phyloP scores from a whole-genome alignment of 2,329 filamentous ascomycete genomes.

The Paraphaeosphaeria sporulosa region DNA sequence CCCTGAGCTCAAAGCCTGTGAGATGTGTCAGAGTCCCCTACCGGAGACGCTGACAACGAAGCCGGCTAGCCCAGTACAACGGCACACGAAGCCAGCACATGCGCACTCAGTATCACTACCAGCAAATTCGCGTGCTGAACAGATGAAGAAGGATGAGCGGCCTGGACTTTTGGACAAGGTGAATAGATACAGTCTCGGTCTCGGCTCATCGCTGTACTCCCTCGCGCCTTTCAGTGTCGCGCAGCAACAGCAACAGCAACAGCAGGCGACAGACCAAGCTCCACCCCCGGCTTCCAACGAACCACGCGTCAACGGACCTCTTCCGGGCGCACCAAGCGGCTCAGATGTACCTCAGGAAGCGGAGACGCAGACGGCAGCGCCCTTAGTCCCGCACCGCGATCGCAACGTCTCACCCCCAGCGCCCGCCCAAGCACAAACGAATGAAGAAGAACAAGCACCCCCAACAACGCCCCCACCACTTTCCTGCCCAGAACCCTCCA shows the following conservation, averaged over 20 bases:
- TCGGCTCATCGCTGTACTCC: slow-evolving; percentile 44
- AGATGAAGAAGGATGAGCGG: slow-evolving; percentile 18
- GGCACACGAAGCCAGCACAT: slow-evolving; percentile 27
- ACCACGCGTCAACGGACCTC: slow-evolving; percentile 13
- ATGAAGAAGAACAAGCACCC: too few relatives aligned
- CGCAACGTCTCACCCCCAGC: too few relatives aligned
- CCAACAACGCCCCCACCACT: not conserved
- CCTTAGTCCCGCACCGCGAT: too few relatives aligned
- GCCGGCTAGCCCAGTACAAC: slow-evolving; percentile 30
- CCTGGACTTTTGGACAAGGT: slow-evolving; percentile 32
- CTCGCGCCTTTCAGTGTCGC: slow-evolving; percentile 42
- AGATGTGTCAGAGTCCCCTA: slow-evolving; percentile 42
- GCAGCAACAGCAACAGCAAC: slow-evolving; percentile 41
- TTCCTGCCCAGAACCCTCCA: not conserved
- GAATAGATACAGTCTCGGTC: slow-evolving; percentile 44
- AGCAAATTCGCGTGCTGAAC: slow-evolving; percentile 8
- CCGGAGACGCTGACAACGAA: slow-evolving; percentile 33
- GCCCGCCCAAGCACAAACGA: too few relatives aligned
- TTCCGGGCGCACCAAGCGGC: not conserved
- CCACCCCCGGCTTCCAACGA: slow-evolving; percentile 38
- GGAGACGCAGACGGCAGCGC: not conserved
- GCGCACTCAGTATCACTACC: slow-evolving; percentile 41
- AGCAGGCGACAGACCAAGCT: slow-evolving; percentile 40
- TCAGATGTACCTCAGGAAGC: not conserved
- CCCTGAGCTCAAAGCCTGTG: slow-evolving; percentile 37